Percentiles rank a stretch among this genome's conserved stretches.
Conservation (phyloP, 192 early-diverging fungal species). For the Backusella sp. region DNA sequence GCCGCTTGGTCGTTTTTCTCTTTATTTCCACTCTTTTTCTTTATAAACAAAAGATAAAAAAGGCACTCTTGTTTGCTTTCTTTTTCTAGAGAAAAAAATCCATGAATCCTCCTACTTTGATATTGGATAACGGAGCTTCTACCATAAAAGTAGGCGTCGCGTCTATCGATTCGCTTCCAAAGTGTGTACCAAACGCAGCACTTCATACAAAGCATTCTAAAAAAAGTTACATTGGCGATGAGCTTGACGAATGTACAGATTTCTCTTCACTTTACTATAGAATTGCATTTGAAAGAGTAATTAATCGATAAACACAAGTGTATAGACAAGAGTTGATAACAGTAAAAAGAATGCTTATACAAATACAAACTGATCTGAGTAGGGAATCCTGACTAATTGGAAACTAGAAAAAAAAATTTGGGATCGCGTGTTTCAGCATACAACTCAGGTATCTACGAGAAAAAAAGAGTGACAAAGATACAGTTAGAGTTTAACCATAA, state of each 20-base stretch:
- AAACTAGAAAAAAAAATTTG: slow-evolving; percentile 74
- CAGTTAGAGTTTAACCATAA: not conserved
- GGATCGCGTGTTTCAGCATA: slow-evolving; percentile 70
- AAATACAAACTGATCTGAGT: not conserved
- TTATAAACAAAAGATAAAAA: not conserved
- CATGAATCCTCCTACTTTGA: slow-evolving; percentile 36
- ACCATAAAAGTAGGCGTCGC: slow-evolving; percentile 63
- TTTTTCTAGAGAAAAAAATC: not conserved
- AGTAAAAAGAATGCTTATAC: slow-evolving; percentile 10
- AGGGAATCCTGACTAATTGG: slow-evolving; percentile 77
- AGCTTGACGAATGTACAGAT: slow-evolving; percentile 59
- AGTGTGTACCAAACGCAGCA: slow-evolving; percentile 58
- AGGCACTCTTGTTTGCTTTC: not conserved
- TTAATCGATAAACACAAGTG: not conserved
- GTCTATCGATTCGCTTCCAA: slow-evolving; percentile 30
- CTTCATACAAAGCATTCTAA: slow-evolving; percentile 55
- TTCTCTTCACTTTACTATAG: slow-evolving; percentile 73
- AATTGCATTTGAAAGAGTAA: slow-evolving; percentile 76
- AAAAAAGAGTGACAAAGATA: not conserved
- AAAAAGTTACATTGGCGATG: slow-evolving; percentile 65
- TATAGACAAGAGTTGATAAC: not conserved
- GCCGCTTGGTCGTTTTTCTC: too few species aligned
- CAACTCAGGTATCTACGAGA: slow-evolving; percentile 52
- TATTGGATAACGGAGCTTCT: slow-evolving; percentile 73
- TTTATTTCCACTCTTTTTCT: not conserved